Evolutionary conservation across 257 asterid species (phyloP).

Genomic region (Leptodermis oblonga): DNA sequence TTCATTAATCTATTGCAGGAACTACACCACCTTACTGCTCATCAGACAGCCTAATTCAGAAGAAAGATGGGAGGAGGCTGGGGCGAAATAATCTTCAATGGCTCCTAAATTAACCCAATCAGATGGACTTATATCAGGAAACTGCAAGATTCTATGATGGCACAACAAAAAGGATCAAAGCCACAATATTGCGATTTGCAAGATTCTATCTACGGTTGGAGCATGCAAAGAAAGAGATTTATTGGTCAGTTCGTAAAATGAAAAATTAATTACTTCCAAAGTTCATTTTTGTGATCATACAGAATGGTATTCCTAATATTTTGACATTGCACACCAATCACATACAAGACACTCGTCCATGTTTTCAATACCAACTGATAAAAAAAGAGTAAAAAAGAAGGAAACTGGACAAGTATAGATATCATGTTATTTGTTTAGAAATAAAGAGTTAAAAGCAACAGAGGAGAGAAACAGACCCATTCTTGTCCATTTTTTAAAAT

Average conservation of each 20-base stretch:
- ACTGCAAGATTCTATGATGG: neutral
- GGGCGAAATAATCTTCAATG: neutral
- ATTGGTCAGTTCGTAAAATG: neutral
- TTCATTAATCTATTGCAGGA: neutral
- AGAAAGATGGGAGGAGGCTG: neutral
- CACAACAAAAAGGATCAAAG: neutral
- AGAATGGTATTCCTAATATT: neutral
- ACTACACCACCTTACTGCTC: neutral
- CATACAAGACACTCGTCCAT: neutral
- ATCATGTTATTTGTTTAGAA: neutral
- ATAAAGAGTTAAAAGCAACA: slow-evolving; percentile 2
- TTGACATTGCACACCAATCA: neutral
- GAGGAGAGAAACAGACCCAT: slow-evolving; percentile 36
- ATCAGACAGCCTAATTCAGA: neutral
- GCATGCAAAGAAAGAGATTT: neutral
- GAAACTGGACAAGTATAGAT: neutral
- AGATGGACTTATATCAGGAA: neutral
- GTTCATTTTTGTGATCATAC: neutral
- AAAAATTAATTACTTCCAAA: neutral
- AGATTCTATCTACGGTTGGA: neutral
- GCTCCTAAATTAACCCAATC: neutral
- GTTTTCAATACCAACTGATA: neutral
- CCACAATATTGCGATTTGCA: neutral
- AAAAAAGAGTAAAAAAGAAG: neutral
- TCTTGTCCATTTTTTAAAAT: slow-evolving; percentile 51